Evolutionary conservation across 2,329 filamentous ascomycete genomes (phyloP), one percentile per base, ranked within the genome.

Genomic region (Colletotrichum acutatum): DNA sequence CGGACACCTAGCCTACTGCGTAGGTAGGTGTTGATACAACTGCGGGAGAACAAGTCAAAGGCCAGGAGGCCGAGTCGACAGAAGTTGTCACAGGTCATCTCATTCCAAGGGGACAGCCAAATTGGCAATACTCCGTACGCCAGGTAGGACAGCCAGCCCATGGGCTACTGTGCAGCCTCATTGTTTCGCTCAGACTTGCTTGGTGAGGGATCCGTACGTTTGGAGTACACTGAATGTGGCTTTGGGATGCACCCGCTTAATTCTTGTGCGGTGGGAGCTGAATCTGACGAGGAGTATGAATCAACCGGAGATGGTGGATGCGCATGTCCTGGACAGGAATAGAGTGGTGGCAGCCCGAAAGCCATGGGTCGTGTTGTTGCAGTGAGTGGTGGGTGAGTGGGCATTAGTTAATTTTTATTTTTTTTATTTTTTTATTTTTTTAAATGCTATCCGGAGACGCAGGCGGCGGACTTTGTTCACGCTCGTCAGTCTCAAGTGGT

Each of bases 381-480:
- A 72, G 46, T 22, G 42, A 49, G 53, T 54, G 30, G 19, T 12
- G 26, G 30, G 19, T 12, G 26, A 32, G 62, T 58, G 70, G 59
- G 22, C 24, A 28, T 16, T 52, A 16, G 66, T 64, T 46, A 58
- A 63, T 57, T 66, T n/a, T 68, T 68, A 57, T 66, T n/a, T 68
- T 68, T 66, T n/a, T 68, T 68, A 57, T 66, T n/a, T 68, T 68
- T n/a, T n/a, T n/a, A n/a, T n/a, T n/a, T n/a, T 66, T n/a, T 68
- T 68, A 57, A 52, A 61, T 57, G 49, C 14, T 52, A 42, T 53
- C 28, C 19, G 37, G 65, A 62, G 57, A 52, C 34, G 58, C 65
- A 72, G 65, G n/a, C 42, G n/a, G 42, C 42, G 22, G 26, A 30
- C 64, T 66, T 8, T 49, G 19, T 11, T 49, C 42, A 49, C 42